A percentile compares a stretch with the other conserved stretches of the same genome.
These are phyloP conservation scores for Monosporascus sp. DNA, from an alignment of 2,329 filamentous ascomycete species.

Conservation along the genomic window DNA sequence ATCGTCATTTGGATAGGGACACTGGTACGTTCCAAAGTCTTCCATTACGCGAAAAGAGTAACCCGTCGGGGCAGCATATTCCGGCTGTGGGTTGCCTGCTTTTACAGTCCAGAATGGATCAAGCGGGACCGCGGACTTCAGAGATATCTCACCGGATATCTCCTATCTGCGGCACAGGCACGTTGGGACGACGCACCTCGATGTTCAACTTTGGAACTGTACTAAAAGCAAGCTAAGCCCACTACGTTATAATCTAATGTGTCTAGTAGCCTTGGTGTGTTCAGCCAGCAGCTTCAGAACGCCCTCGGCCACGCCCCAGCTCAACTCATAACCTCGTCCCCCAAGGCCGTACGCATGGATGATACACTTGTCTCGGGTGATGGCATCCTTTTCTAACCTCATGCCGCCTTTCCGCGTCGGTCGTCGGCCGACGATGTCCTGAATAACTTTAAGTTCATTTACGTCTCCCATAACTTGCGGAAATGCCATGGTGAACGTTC, in stretches of 20 bases:
- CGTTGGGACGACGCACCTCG: too few species aligned
- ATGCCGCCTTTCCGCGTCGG: slow-evolving; percentile 42
- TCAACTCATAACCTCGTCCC: slow-evolving; percentile 56
- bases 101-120: too few species aligned
- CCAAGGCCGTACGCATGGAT: slow-evolving; percentile 57
- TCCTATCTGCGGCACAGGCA: too few species aligned
- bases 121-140: too few species aligned
- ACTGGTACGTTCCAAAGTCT: not conserved
- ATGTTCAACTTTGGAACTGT: too few species aligned
- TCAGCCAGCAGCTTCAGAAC: slow-evolving; percentile 34
- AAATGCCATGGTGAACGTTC: slow-evolving; percentile 23
- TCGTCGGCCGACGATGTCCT: slow-evolving; percentile 40
- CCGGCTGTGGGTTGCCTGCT: too few species aligned
- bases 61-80: too few species aligned
- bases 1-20: too few species aligned
- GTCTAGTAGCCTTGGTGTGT: slow-evolving; percentile 6
- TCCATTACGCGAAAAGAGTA: not conserved
- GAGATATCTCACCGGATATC: too few species aligned
- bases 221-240: not conserved
- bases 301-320: slow-evolving; percentile 52
- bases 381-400: slow-evolving; percentile 45
- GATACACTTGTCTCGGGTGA: slow-evolving; percentile 23
- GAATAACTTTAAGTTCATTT: slow-evolving; percentile 27
- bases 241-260: slow-evolving; percentile 2
- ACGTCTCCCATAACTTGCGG: slow-evolving; percentile 20